Conservation (phyloP, 352 stramenopile genomes). For the Phytopythium boreale region DNA sequence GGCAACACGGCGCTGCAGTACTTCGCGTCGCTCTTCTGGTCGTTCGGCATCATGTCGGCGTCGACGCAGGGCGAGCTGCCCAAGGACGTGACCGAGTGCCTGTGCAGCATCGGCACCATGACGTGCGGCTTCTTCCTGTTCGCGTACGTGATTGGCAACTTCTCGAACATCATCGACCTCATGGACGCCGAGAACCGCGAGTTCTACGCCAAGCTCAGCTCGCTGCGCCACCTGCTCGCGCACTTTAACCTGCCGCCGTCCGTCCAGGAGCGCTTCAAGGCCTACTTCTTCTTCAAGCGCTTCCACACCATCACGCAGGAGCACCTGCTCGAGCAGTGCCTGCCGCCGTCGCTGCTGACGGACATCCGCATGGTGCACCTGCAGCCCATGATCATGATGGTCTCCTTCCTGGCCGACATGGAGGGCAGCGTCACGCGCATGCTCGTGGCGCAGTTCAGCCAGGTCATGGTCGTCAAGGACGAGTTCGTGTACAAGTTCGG, state of each 20-base stretch:
- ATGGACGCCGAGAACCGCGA: constrained; percentile 64
- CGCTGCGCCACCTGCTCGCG: constrained; percentile 42
- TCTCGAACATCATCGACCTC: constrained; percentile 67
- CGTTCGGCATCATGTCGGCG: constrained; percentile 64
- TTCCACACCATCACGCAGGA: constrained; percentile 78
- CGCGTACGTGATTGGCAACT: constrained; percentile 72
- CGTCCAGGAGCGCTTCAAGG: constrained; percentile 53
- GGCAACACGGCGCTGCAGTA: constrained; percentile 40
- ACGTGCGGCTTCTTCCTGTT: constrained; percentile 71
- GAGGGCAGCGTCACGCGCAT: constrained; percentile 55
- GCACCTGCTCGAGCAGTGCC: constrained; percentile 50
- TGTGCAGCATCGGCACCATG: constrained; percentile 58
- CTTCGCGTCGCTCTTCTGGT: constrained; percentile 62
- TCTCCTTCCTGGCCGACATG: constrained; percentile 57
- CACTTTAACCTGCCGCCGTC: constrained; percentile 48
- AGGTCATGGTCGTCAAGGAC: constrained; percentile 54
- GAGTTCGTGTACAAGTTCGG: constrained; percentile 65
- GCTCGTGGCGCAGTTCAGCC: constrained; percentile 67
- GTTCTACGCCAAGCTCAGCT: constrained; percentile 54
- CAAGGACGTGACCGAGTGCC: constrained; percentile 41
- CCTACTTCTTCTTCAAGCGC: constrained; percentile 68
- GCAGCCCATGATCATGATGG: constrained; percentile 67
- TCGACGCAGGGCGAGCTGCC: constrained; percentile 47
- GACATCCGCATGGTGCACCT: constrained; percentile 70
- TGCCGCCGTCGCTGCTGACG: constrained; percentile 61